Evolutionary conservation across 2,329 filamentous ascomycete genomes (phyloP), one percentile per base, ranked within the genome.

Genomic region (Fusarium sulawesiense): DNA sequence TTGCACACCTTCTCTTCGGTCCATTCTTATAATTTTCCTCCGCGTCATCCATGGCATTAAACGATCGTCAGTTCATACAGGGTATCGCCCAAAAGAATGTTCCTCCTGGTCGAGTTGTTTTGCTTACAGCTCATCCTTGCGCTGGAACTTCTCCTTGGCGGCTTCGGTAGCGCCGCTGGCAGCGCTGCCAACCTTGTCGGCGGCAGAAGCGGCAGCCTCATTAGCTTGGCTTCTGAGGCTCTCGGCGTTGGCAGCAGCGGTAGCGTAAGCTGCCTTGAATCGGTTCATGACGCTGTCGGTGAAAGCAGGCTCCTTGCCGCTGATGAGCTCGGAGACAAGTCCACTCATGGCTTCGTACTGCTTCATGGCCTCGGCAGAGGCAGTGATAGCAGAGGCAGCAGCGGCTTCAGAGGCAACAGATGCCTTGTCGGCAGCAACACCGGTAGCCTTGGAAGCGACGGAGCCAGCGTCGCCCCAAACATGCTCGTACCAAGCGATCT

Each of bases 221-320:
- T 76, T 77, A 10, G 79, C 80, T 29, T 80, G 75, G 56, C 72
- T 78, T 12, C 77, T 79, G 44, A 80, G 64, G 62, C 82, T 85
- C 13, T 84, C 84, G 10, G 86, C 82, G 1, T 84, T 88, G 1
- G 88, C 84, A 3, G 87, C 81, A 2, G 89, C 91, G 0, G 89
- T 92, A 25, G 89, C 88, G 75, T 95, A 96, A 1, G 89, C 92
- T 5, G 87, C 90, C 59, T 88, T 87, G 14, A 97, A 85, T 54
- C 91, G 88, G 55, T 84, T 88, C 80, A 93, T 89, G 5, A 95
- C 91, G 63, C 92, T 94, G 75, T 97, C 92, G 0, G 91, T 94
- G 74, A 93, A 97, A 16, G 90, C 89, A 1, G 92, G 90, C 76
- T 97, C 93, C 78, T 91, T 93, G 56, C 92, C 93, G 42, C 86